Conservation (phyloP, 2,329 filamentous ascomycete genomes). For the Lecanicillium sp. region DNA sequence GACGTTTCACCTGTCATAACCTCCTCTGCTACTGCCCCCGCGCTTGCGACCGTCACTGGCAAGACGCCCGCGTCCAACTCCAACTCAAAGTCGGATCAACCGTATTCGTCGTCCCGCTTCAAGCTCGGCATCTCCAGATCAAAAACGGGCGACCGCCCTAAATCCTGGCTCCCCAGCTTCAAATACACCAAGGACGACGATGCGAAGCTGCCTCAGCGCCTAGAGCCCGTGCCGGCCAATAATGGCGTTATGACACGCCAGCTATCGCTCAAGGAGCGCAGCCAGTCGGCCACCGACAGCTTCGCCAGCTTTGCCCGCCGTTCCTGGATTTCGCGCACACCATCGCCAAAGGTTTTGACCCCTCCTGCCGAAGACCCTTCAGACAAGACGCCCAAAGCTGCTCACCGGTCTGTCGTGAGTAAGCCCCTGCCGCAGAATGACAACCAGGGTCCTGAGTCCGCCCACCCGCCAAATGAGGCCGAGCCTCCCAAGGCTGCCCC, state of each 20-base stretch:
- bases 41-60: neutral
- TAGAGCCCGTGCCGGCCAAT: constrained; percentile 23
- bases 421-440: constrained; percentile 19
- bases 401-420: constrained; percentile 20
- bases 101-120: constrained; percentile 22
- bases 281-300: constrained; percentile 37
- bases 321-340: constrained; percentile 48
- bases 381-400: constrained; percentile 21
- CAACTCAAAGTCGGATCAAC: constrained; percentile 21
- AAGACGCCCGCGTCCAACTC: constrained; percentile 31
- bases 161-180: constrained; percentile 47
- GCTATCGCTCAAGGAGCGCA: constrained; percentile 27
- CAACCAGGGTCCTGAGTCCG: constrained; percentile 5
- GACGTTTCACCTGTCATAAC: neutral
- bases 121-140: neutral
- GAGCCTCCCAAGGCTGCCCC: constrained; percentile 28
- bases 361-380: constrained; percentile 20
- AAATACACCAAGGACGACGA: constrained; percentile 30
- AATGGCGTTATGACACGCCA: constrained; percentile 18
- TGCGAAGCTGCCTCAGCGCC: constrained; percentile 19
- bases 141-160: constrained; percentile 39
- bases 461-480: constrained; percentile 4
- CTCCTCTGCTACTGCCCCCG: neutral
- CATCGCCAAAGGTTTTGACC: constrained; percentile 36
- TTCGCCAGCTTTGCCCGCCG: constrained; percentile 46